phyloP scores from a whole-genome alignment of 305 asterid species.

The Rubia occidens region DNA sequence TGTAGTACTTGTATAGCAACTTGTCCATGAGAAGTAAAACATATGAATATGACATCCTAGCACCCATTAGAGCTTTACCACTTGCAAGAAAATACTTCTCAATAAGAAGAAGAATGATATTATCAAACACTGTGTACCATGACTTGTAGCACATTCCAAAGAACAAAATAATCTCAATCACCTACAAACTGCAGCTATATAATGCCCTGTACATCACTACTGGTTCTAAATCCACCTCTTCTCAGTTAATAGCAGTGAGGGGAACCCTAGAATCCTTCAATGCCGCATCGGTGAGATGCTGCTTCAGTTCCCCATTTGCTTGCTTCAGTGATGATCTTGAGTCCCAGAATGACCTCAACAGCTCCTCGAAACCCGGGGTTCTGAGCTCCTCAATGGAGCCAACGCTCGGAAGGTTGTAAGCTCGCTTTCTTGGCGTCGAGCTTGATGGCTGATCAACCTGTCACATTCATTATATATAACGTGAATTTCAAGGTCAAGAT shows the following conservation, averaged over 20 bases:
- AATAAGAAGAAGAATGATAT: neutral
- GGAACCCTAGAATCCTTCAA: slow-evolving; percentile 74
- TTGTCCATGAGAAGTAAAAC: too few relatives aligned
- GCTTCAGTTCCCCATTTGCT: slow-evolving; percentile 71
- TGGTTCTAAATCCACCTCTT: neutral
- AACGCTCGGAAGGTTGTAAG: slow-evolving; percentile 63
- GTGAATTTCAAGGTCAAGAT: neutral
- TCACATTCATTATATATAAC: neutral
- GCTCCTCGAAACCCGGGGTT: slow-evolving; percentile 78
- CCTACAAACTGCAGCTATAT: slow-evolving; percentile 14
- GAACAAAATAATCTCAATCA: slow-evolving; percentile 3
- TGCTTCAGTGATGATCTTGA: slow-evolving; percentile 61
- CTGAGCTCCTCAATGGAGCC: slow-evolving; percentile 79
- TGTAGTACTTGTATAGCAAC: too few relatives aligned
- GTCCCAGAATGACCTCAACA: slow-evolving; percentile 77
- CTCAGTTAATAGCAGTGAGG: slow-evolving; percentile 66
- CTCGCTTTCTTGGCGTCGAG: slow-evolving; percentile 72
- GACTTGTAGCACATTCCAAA: neutral
- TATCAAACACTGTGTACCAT: neutral
- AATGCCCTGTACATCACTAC: slow-evolving; percentile 10
- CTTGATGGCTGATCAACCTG: slow-evolving; percentile 93
- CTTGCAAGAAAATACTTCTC: neutral
- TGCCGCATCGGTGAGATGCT: slow-evolving; percentile 52
- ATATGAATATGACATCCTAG: too few relatives aligned
- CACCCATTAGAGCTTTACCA: neutral